phyloP scores from a whole-genome alignment of 805 yeast genomes.

The baker's yeast (Saccharomyces cerevisiae) region DNA sequence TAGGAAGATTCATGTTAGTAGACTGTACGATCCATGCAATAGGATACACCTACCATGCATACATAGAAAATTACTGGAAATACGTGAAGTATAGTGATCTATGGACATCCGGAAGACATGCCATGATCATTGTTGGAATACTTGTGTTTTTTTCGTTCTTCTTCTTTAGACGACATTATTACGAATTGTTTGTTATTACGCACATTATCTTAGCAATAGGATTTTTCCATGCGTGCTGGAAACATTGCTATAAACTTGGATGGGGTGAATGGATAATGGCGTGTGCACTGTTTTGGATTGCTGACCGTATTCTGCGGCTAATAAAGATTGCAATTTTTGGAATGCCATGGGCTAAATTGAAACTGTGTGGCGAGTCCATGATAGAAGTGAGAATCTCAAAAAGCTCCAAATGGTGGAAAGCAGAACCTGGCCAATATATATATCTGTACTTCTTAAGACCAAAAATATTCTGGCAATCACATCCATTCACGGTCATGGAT shows the following conservation, averaged over 20 bases:
- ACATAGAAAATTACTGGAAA: constrained; percentile 4
- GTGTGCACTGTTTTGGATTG: constrained; percentile 31
- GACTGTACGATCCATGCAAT: constrained; percentile 31
- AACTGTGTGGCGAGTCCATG: background rate
- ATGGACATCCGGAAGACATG: constrained; percentile 37
- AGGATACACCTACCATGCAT: constrained; percentile 30
- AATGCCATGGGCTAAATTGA: constrained; percentile 1
- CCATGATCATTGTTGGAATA: constrained; percentile 22
- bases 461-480: constrained; percentile 41
- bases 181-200: constrained; percentile 36
- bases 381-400: constrained; percentile 4
- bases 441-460: constrained; percentile 38
- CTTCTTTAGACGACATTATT: constrained; percentile 26
- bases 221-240: constrained; percentile 36
- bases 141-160: constrained; percentile 22
- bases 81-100: constrained; percentile 1
- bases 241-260: constrained; percentile 35
- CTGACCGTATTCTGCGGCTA: constrained; percentile 32
- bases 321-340: constrained; percentile 18
- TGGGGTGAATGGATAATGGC: constrained; percentile 33
- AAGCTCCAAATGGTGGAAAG: constrained; percentile 25
- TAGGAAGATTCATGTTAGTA: constrained; percentile 31
- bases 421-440: constrained; percentile 34
- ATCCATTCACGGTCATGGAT: constrained; percentile 38
- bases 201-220: constrained; percentile 34